phyloP scores from a whole-genome alignment of 2,329 filamentous ascomycete species.

The Nigrospora oryzae region DNA sequence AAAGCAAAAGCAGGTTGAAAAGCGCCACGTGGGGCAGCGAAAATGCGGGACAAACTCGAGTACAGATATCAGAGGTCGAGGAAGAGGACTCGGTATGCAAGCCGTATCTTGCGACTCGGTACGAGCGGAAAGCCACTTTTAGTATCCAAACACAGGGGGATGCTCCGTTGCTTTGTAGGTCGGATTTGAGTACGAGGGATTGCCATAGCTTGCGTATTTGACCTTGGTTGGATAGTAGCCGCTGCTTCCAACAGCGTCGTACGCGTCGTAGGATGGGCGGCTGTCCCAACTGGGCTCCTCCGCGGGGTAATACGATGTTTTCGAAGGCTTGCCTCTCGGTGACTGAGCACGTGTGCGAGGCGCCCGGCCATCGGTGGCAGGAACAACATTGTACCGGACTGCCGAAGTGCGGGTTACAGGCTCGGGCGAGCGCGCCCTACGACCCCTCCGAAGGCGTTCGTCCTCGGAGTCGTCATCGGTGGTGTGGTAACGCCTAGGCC shows the following conservation, averaged over 20 bases:
- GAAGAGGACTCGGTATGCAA: no score
- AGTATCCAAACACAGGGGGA: no score
- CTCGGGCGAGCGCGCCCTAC: conserved; percentile 4
- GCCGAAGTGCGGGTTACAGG: neutral
- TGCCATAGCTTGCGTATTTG: neutral
- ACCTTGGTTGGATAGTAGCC: neutral
- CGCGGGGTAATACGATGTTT: neutral
- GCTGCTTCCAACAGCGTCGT: neutral
- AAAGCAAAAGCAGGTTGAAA: neutral
- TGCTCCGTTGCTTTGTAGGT: no score
- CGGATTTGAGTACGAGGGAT: no score
- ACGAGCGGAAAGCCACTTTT: no score
- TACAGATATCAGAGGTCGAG: no score
- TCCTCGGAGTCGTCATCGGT: conserved; percentile 5
- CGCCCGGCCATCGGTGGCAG: no score
- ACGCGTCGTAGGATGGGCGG: conserved; percentile 1
- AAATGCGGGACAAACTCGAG: neutral
- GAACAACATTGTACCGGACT: no score
- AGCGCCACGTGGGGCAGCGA: neutral
- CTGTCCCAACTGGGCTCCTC: neutral
- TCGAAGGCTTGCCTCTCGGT: neutral
- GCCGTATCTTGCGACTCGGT: no score
- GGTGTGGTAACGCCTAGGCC: neutral
- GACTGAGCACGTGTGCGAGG: neutral
- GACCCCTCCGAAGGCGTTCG: neutral